Base-by-base conservation (phyloP, 208 protist species). In the Crithidia expoeki region DNA sequence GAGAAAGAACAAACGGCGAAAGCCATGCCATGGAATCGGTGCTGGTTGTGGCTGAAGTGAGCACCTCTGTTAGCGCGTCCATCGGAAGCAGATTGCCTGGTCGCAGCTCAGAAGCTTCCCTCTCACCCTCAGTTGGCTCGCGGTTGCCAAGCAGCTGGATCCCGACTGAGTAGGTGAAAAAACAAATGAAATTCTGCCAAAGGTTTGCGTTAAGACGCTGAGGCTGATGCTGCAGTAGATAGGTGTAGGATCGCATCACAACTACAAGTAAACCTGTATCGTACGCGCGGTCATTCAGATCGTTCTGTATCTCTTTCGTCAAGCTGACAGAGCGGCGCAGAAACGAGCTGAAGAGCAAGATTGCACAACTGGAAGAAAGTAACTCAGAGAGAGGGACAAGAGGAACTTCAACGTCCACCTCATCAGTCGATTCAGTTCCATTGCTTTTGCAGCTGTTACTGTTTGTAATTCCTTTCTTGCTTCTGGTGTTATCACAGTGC, bases 221-320 rank as follows among this genome's bases (percentile, higher is more conserved):
- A 16, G 56, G 59, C 50, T 77, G 72, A 34, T 77, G 25, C 40
- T 72, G 72, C 47, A 72, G 47, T 0, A 77, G 50, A 47, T 66
- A 72, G 0, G 36, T 21, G 65, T 77, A 77, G 21, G 57, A 46
- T 3, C 46, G 34, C 12, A 59, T 2, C 0, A 60, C 63, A 47
- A 17, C 42, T 4, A 9, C 4, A 17, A 47, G 9, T n/a, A n/a
- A n/a, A n/a, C n/a, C n/a, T n/a, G n/a, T n/a, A n/a, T n/a, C n/a
- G n/a, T n/a, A n/a, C n/a, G n/a, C n/a, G n/a, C n/a, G n/a, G n/a
- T n/a, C n/a, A n/a, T n/a, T n/a, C n/a, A n/a, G n/a, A n/a, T n/a
- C n/a, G n/a, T 1, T 4, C 46, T 14, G 46, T 51, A 23, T 51
- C n/a, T n/a, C n/a, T n/a, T n/a, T n/a, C n/a, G n/a, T n/a, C n/a